Percentiles rank a stretch among this genome's conserved stretches.
phyloP scores from a whole-genome alignment of 2,329 filamentous ascomycete genomes.

The Ploettnerulaceae sp. region DNA sequence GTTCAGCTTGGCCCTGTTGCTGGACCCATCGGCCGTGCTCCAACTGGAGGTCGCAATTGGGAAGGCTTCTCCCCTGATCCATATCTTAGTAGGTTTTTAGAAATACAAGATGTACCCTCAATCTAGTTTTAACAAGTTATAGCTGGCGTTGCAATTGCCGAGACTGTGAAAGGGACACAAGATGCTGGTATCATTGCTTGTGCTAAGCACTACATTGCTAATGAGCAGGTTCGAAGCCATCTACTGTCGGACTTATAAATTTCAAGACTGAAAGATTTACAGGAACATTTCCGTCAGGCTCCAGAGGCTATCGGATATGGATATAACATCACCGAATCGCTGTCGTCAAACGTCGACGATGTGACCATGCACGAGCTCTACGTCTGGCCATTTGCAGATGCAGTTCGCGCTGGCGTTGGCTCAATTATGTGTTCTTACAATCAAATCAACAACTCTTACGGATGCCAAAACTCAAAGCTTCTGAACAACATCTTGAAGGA shows the following conservation, averaged over 20 bases:
- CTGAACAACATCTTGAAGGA: conserved; percentile 73
- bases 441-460: conserved; percentile 75
- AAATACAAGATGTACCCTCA: background rate
- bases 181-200: conserved; percentile 77
- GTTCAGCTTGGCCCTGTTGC: conserved; percentile 70
- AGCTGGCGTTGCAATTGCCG: conserved; percentile 65
- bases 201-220: conserved; percentile 66
- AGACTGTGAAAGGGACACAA: conserved; percentile 76
- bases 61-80: conserved; percentile 70
- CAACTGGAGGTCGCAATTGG: conserved; percentile 66
- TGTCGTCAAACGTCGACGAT: conserved; percentile 54
- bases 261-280: conserved; percentile 38
- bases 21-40: conserved; percentile 63
- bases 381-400: conserved; percentile 53
- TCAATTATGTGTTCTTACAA: conserved; percentile 85
- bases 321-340: conserved; percentile 55
- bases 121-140: conserved; percentile 45
- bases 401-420: conserved; percentile 67
- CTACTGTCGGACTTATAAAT: background rate
- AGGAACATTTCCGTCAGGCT: conserved; percentile 46
- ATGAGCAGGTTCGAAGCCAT: conserved; percentile 60
- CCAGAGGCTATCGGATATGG: conserved; percentile 49
- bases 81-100: conserved; percentile 57
- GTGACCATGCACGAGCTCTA: conserved; percentile 57
- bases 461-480: conserved; percentile 72